Conservation (phyloP, 352 stramenopile genomes). For the Halophytophthora batemanensis region DNA sequence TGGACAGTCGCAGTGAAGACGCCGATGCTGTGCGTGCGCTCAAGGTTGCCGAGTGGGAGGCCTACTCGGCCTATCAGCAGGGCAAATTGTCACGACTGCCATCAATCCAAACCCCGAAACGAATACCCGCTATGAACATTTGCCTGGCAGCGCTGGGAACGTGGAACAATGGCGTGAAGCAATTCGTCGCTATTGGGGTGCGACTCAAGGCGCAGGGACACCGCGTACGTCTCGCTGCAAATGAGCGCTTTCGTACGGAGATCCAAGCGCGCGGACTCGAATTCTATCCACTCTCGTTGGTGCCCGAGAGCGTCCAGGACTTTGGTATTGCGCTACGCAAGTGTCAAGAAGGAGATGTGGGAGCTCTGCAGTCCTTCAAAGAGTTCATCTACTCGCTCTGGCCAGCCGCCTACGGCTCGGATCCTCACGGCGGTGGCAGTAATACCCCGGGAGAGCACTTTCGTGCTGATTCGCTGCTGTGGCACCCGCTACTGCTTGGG, state of each 20-base stretch:
- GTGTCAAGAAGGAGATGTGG: slow-evolving; percentile 19
- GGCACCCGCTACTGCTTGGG: slow-evolving; percentile 39
- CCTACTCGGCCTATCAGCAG: slow-evolving; percentile 12
- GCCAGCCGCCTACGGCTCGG: slow-evolving; percentile 35
- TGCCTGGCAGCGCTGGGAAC: slow-evolving; percentile 37
- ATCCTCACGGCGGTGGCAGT: slow-evolving; percentile 27
- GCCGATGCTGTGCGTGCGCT: slow-evolving; percentile 12
- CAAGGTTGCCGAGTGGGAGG: slow-evolving; percentile 21
- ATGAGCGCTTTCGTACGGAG: slow-evolving; percentile 56
- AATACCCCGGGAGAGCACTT: slow-evolving; percentile 32
- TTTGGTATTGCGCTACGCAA: slow-evolving; percentile 20
- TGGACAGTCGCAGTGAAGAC: slow-evolving; percentile 16
- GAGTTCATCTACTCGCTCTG: slow-evolving; percentile 43
- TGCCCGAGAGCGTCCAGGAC: slow-evolving; percentile 22
- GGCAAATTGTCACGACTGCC: slow-evolving; percentile 1
- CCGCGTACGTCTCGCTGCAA: slow-evolving; percentile 73
- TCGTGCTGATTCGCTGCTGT: slow-evolving; percentile 41
- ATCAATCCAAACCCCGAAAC: background rate
- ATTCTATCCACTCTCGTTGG: slow-evolving; percentile 41
- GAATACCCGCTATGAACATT: slow-evolving; percentile 33
- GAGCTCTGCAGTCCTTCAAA: slow-evolving; percentile 28
- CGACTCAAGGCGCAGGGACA: slow-evolving; percentile 66
- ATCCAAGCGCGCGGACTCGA: slow-evolving; percentile 47
- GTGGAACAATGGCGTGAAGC: slow-evolving; percentile 49
- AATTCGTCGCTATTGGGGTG: slow-evolving; percentile 55